These are phyloP conservation scores for Nidula niveotomentosa DNA, from an alignment of 1,284 basidiomycete genomes.

Conservation along the genomic window DNA sequence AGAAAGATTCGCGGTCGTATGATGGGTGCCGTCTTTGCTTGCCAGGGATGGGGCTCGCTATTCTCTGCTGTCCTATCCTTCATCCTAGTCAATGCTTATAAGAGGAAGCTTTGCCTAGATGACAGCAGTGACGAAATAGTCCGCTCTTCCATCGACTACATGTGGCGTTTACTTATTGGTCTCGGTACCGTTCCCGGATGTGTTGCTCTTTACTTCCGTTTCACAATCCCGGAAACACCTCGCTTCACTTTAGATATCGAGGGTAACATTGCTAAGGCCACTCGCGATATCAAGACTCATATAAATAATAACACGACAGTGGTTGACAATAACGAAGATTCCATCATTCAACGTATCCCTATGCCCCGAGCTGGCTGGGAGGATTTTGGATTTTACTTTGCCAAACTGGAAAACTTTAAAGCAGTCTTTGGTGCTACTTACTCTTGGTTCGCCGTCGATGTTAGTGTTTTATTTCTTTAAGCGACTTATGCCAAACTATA, in stretches of 20 bases:
- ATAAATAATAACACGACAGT: slow-evolving; percentile 52
- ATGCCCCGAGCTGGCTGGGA: slow-evolving; percentile 62
- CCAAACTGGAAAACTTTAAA: slow-evolving; percentile 64
- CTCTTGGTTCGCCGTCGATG: slow-evolving; percentile 80
- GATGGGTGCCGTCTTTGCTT: slow-evolving; percentile 71
- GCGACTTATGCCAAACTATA: no score
- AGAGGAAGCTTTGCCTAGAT: slow-evolving; percentile 60
- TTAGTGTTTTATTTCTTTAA: no score
- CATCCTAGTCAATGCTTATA: slow-evolving; percentile 70
- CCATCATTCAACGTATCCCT: slow-evolving; percentile 53
- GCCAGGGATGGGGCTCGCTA: slow-evolving; percentile 62
- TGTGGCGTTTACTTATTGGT: slow-evolving; percentile 73
- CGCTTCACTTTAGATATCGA: slow-evolving; percentile 92
- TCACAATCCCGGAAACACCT: slow-evolving; percentile 77
- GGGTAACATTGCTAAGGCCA: slow-evolving; percentile 75
- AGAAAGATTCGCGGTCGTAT: slow-evolving; percentile 71
- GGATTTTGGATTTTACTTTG: slow-evolving; percentile 67
- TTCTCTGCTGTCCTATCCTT: slow-evolving; percentile 70
- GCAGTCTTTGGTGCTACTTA: slow-evolving; percentile 62
- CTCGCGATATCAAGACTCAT: slow-evolving; percentile 66
- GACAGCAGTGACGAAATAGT: no score
- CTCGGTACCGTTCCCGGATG: slow-evolving; percentile 68
- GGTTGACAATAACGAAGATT: slow-evolving; percentile 57
- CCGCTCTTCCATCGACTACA: slow-evolving; percentile 53
- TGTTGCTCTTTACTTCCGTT: slow-evolving; percentile 74